These are phyloP conservation scores for Cyclotella atomus DNA, from an alignment of 108 stramenopile species.

Conservation along the genomic window DNA sequence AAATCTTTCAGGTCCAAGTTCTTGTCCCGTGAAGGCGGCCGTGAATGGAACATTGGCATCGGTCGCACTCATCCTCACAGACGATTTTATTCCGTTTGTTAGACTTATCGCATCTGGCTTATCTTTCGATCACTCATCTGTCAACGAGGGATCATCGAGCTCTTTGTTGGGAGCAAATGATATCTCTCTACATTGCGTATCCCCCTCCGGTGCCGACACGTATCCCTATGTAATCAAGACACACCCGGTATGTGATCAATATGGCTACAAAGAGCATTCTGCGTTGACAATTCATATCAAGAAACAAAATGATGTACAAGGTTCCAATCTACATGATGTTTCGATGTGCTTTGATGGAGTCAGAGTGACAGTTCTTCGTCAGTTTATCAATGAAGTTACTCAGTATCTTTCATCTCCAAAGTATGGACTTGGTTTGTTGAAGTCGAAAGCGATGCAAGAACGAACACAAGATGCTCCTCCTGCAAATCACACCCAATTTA, in stretches of 20 bases:
- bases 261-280: conserved; percentile 23
- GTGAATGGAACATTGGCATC: conserved; percentile 29
- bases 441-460: conserved; percentile 24
- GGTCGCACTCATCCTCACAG: conserved; percentile 19
- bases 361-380: conserved; percentile 58
- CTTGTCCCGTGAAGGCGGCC: neutral
- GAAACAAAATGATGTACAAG: conserved; percentile 17
- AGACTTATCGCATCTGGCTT: conserved; percentile 14
- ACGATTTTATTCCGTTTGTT: conserved; percentile 40
- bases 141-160: neutral
- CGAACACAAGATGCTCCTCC: conserved; percentile 17
- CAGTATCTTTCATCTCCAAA: conserved; percentile 69
- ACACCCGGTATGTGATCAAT: conserved; percentile 17
- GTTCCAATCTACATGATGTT: conserved; percentile 18
- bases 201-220: conserved; percentile 21
- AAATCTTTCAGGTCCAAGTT: neutral
- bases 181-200: conserved; percentile 31
- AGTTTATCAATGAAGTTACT: conserved; percentile 66
- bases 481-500: conserved; percentile 36
- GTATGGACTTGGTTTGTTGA: conserved; percentile 61
- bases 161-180: conserved; percentile 19
- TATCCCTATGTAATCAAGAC: conserved; percentile 57
- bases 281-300: conserved; percentile 26
- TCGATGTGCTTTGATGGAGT: conserved; percentile 49
- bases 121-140: conserved; percentile 9